Base-by-base conservation (phyloP, 257 asterid species). In the Rubia yunnanensis region DNA sequence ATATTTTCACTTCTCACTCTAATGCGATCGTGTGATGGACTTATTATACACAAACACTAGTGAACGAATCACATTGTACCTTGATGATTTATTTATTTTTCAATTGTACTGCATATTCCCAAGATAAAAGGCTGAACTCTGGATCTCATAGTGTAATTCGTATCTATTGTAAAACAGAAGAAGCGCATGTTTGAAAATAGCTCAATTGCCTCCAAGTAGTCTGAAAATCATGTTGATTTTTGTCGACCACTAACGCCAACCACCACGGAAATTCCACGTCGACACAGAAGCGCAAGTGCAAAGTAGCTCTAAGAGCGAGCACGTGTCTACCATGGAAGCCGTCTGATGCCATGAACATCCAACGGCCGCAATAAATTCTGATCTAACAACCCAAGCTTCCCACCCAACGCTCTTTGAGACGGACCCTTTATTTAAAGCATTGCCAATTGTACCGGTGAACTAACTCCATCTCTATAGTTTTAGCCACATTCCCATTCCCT, bases 351-450 rank as follows among this genome's bases (percentile, higher is more conserved):
- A 62, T 62, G 69, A 62, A 18, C 26, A 63, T 70, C 74, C 22
- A 17, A 62, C 74, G 69, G 69, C 31, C 46, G 20, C 23, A 1
- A 5, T 62, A 23, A 35, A 26, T 13, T 62, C 64, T 63, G 35
- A 70, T 50, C 74, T 54, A 70, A 70, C 74, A 27, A 70, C 74
- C 74, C 60, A 32, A 17, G 36, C 36, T 63, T 63, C 55, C 36
- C 18, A 50, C 52, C 52, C 63, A 38, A 38, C 64, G 20, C 65
- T 59, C 50, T 68, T 68, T 31, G 53, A 22, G 53, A 31, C 67
- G 50, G 1, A 36, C 6, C 64, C 63, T 39, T 70, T 70, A 70
- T 70, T 70, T 70, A 70, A 52, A 41, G 70, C 57, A 34, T 11
- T 10, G 3, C 26, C 49, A 28, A 36, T 32, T 18, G 60, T 65